phyloP scores from a whole-genome alignment of 1,284 basidiomycete genomes.

The Leccinum subspadiceum region DNA sequence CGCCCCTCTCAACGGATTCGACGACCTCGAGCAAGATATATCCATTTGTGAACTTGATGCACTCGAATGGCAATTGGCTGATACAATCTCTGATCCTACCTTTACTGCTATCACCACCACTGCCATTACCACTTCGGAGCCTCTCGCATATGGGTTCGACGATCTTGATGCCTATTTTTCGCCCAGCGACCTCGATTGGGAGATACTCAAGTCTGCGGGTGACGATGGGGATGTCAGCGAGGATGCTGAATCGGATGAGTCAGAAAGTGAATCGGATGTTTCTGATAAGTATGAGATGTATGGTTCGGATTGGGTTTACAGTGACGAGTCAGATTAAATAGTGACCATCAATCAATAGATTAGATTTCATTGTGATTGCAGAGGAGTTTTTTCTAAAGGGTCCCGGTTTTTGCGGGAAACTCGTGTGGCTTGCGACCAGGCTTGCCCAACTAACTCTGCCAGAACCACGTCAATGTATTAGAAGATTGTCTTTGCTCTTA shows the following conservation, averaged over 20 bases:
- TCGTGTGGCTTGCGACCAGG: too few species aligned
- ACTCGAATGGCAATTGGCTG: not conserved
- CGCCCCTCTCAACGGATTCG: not conserved
- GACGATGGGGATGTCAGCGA: not conserved
- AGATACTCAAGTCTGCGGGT: not conserved
- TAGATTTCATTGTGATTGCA: too few species aligned
- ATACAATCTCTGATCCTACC: not conserved
- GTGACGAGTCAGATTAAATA: not conserved
- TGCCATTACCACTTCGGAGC: not conserved
- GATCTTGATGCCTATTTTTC: not conserved
- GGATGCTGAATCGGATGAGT: not conserved
- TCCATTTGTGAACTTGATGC: not conserved
- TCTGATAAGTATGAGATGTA: not conserved
- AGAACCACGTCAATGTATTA: too few species aligned
- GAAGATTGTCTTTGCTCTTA: too few species aligned
- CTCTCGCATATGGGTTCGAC: not conserved
- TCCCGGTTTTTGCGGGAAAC: too few species aligned
- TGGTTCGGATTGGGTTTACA: not conserved
- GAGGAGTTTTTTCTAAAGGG: too few species aligned
- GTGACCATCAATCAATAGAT: too few species aligned
- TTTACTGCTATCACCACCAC: not conserved
- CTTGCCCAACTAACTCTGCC: too few species aligned
- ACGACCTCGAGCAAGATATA: not conserved
- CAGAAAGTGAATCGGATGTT: not conserved
- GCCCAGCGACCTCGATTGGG: not conserved